Percentiles rank a stretch among this genome's conserved stretches.
Evolutionary conservation across 1,284 basidiomycete species (phyloP).

Genomic region (Cryptococcus neoformans): DNA sequence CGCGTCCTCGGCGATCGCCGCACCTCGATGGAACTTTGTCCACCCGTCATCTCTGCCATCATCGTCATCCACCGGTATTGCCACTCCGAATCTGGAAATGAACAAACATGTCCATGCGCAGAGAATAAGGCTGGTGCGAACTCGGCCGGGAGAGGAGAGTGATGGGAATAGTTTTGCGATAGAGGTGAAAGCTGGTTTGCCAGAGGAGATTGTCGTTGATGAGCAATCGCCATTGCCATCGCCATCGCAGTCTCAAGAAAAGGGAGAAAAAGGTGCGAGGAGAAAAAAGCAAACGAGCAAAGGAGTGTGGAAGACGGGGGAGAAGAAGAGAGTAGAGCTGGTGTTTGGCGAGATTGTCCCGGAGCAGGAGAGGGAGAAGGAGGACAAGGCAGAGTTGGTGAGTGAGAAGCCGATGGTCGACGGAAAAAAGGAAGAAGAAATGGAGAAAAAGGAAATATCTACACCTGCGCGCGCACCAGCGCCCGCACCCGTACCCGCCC

Average conservation of each 20-base stretch:
- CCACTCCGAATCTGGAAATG: too few relatives aligned
- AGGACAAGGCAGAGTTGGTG: neutral
- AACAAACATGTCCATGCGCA: neutral
- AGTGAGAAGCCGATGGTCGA: neutral
- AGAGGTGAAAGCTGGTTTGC: too few relatives aligned
- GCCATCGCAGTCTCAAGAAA: neutral
- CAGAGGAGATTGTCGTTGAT: too few relatives aligned
- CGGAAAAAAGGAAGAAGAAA: neutral
- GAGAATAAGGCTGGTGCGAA: too few relatives aligned
- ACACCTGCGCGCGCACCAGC: neutral
- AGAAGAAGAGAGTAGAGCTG: neutral
- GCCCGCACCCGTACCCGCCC: conserved; percentile 1
- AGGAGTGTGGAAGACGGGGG: conserved; percentile 11
- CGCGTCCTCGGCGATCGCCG: too few relatives aligned
- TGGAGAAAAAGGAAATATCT: neutral
- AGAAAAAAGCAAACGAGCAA: conserved; percentile 16
- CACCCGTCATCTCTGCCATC: too few relatives aligned
- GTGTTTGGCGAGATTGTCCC: neutral
- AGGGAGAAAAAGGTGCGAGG: conserved; percentile 6
- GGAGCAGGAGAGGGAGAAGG: neutral
- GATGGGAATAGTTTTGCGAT: too few relatives aligned
- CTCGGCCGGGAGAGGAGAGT: too few relatives aligned
- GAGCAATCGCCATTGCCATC: too few relatives aligned
- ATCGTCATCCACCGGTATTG: too few relatives aligned
- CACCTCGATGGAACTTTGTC: too few relatives aligned